Evolutionary conservation across 306 rosid species (phyloP).

Genomic region (Sechiopsis laciniata): DNA sequence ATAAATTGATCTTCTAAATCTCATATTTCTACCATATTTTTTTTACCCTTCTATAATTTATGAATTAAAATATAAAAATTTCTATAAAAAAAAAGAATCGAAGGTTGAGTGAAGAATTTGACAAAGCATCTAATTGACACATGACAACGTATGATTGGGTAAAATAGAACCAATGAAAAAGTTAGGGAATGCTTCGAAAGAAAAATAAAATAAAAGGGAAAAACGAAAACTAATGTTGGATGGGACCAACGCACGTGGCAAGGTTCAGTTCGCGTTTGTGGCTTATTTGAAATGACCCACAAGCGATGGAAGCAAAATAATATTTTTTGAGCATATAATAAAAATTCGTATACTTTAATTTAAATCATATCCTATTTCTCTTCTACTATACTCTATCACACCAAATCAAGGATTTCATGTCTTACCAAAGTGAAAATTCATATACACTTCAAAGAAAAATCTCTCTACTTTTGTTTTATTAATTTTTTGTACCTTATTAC

Average conservation of each 20-base stretch:
- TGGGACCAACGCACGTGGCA: background rate
- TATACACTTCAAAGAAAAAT: too few relatives aligned
- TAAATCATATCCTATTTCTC: background rate
- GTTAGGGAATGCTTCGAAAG: background rate
- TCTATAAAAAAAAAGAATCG: too few relatives aligned
- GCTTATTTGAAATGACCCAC: background rate
- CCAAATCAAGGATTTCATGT: background rate
- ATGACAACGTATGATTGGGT: background rate
- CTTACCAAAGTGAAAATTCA: background rate
- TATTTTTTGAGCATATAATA: background rate
- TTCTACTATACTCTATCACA: constrained; percentile 17
- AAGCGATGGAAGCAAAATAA: background rate
- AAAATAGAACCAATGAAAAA: constrained; percentile 2
- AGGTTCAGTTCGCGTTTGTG: background rate
- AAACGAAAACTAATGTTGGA: background rate
- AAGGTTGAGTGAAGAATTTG: too few relatives aligned
- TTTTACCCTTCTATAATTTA: too few relatives aligned
- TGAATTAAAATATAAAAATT: too few relatives aligned
- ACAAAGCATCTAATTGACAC: background rate
- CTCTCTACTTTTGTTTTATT: background rate
- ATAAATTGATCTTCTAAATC: too few relatives aligned
- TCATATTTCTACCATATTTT: too few relatives aligned
- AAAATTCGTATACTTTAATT: too few relatives aligned
- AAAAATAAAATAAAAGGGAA: background rate
- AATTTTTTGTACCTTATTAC: background rate